Base-by-base conservation (phyloP, 495 filamentous ascomycete genomes). In the Clavariopsis aquatica region DNA sequence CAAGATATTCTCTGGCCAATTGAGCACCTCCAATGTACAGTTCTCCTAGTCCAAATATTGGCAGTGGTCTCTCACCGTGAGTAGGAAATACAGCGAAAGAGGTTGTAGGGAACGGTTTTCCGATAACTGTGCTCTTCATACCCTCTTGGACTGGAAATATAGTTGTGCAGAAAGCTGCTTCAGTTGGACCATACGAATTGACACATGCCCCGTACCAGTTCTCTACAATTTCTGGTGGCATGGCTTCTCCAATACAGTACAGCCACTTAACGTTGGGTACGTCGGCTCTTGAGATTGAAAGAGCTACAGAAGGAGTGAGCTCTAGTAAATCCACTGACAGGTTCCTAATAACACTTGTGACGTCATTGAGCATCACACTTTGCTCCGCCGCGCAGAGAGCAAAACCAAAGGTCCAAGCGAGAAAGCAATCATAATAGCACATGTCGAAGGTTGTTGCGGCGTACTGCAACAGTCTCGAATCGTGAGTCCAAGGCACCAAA, bases 401-500 rank as follows among this genome's bases (percentile, higher is more conserved):
- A 51, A 78, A 76, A 13, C 76, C 76, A 34, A 73, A 78, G 29
- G 66, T 65, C 76, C 76, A 78, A n/a, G 76, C 76, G 64, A 78
- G 70, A 52, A 78, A 78, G 64, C 77, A 77, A 54, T 78, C 76
- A 52, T 77, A 78, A 43, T 78, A 78, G 52, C 76, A 78, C 76
- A 78, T 78, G 54, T 78, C 76, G 61, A 78, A 78, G n/a, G 76
- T 78, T 8, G 69, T 74, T n/a, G 76, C 76, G 23, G 76, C 76
- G 59, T 76, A 78, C 27, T 78, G 76, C 2, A 78, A 54, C 17
- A 78, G 52, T 49, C 71, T 64, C 36, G 73, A 75, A 28, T 60
- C 52, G 9, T 51, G 22, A 5, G 69, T 73, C 76, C 76, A 78
- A 10, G 75, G 76, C 27, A 78, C 63, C 19, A 72, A 27, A 1